Conservation (phyloP, 192 early-diverging fungal species). For the Backusella circina region DNA sequence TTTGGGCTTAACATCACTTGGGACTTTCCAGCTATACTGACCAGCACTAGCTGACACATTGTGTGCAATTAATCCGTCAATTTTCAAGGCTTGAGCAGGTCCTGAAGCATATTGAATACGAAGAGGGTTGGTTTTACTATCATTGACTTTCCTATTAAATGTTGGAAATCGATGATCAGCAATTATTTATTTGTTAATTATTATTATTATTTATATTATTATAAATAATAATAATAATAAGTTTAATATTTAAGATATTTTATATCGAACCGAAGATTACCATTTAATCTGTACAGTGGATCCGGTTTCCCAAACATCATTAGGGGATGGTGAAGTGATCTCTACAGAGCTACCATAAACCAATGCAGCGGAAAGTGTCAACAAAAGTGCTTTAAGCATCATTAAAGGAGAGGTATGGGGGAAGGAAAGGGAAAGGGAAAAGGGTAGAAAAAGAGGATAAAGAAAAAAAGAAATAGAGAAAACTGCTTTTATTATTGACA, state of each 20-base stretch:
- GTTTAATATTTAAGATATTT: slow-evolving; percentile 4
- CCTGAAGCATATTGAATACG: neutral
- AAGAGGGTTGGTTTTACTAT: neutral
- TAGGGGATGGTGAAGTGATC: neutral
- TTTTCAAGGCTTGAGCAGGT: neutral
- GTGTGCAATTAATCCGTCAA: slow-evolving; percentile 5
- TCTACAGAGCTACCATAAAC: slow-evolving; percentile 1
- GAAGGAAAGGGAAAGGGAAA: neutral
- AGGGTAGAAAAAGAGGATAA: neutral
- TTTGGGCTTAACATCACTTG: neutral
- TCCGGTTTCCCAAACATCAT: slow-evolving; percentile 1
- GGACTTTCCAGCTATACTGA: slow-evolving; percentile 3
- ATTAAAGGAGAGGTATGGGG: neutral
- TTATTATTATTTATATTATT: neutral
- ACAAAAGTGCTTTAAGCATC: neutral
- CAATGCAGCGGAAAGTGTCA: slow-evolving; percentile 1
- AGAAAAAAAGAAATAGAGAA: neutral
- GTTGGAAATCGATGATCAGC: neutral
- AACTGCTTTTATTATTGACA: neutral
- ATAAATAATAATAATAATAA: neutral
- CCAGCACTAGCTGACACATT: neutral
- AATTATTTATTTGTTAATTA: neutral
- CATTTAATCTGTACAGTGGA: slow-evolving; percentile 13
- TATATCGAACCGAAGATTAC: neutral
- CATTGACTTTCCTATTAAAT: slow-evolving; percentile 1